Conservation (phyloP, 2,329 filamentous ascomycete genomes). For the Sporothrix sp. region DNA sequence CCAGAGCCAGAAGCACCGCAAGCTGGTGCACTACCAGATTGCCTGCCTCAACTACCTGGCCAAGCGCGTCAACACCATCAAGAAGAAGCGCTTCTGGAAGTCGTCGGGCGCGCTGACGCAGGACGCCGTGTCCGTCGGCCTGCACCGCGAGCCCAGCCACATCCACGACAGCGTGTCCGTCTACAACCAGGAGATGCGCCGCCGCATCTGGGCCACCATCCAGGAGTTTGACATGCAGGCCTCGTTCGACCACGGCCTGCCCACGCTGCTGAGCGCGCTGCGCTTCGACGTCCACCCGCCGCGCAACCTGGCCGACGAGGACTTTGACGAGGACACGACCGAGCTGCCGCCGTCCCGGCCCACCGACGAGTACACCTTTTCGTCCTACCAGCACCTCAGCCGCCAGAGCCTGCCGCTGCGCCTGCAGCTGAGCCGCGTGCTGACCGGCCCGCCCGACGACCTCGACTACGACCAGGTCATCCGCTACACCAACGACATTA, state of each 20-base stretch:
- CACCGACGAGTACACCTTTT: conserved; percentile 45
- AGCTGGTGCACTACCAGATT: conserved; percentile 51
- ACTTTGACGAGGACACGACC: conserved; percentile 41
- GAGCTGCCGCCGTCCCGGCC: conserved; percentile 42
- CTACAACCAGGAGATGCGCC: conserved; percentile 53
- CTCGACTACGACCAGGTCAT: conserved; percentile 54
- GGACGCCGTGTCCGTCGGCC: conserved; percentile 47
- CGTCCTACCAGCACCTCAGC: conserved; percentile 49
- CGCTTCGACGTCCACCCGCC: conserved; percentile 47
- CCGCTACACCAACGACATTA: conserved; percentile 51
- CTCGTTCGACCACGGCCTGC: conserved; percentile 50
- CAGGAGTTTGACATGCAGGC: conserved; percentile 54
- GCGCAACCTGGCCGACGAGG: conserved; percentile 43
- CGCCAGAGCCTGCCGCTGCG: conserved; percentile 47
- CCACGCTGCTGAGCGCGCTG: conserved; percentile 47
- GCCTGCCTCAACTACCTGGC: conserved; percentile 50
- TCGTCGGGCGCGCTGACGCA: conserved; percentile 46
- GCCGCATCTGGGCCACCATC: conserved; percentile 51
- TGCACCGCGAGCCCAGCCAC: conserved; percentile 49
- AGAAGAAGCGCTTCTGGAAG: conserved; percentile 57
- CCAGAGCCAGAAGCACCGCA: conserved; percentile 53
- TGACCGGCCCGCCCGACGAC: conserved; percentile 44
- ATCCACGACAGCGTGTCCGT: conserved; percentile 46
- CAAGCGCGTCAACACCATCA: conserved; percentile 50
- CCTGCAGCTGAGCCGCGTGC: conserved; percentile 46